Base-by-base conservation (phyloP, 805 yeast species). In the Candida nanaspora region DNA sequence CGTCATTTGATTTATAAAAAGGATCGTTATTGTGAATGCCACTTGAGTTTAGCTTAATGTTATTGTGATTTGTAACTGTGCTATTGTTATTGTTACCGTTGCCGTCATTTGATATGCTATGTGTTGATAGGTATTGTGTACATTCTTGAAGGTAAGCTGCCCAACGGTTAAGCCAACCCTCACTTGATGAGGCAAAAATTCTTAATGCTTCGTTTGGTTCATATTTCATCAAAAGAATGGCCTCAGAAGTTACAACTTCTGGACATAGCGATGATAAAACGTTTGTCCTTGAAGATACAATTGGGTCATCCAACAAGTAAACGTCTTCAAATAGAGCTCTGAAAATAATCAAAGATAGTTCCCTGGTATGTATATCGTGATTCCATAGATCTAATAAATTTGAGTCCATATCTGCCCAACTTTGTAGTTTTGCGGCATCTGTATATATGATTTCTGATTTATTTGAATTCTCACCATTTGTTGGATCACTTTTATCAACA, bases 311-410 rank as follows among this genome's bases (percentile, higher is more conserved):
- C 37, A 93, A 69, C 39, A 94, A 67, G 56, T 87, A 93, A 10
- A 93, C 78, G 56, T 93, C 99, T 62, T 93, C 99, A 56, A 91
- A 93, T 15, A 93, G 62, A 3, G 94, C 87, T 53, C 96, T 69
- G 48, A 86, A 75, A 6, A 93, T 83, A 36, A 84, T 77, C 20
- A 91, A 65, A 2, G 89, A 70, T 37, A 93, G 65, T 55, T 88
- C 96, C 46, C 95, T 70, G 3, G 89, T 72, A 20, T 76, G 72
- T 15, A 69, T 61, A 39, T 74, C 75, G 44, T 64, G 66, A 42
- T 73, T 69, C 98, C 98, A 93, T 47, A 93, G 64, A 38, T 74
- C 72, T 49, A 80, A 72, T 33, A 93, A 66, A 49, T 82, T 82
- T 14, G 70, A 63, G 53, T 93, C 98, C 96, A 93, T 88, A 16